Base-by-base conservation (phyloP, 139 green algal species). In the Chlorella sorokiniana region DNA sequence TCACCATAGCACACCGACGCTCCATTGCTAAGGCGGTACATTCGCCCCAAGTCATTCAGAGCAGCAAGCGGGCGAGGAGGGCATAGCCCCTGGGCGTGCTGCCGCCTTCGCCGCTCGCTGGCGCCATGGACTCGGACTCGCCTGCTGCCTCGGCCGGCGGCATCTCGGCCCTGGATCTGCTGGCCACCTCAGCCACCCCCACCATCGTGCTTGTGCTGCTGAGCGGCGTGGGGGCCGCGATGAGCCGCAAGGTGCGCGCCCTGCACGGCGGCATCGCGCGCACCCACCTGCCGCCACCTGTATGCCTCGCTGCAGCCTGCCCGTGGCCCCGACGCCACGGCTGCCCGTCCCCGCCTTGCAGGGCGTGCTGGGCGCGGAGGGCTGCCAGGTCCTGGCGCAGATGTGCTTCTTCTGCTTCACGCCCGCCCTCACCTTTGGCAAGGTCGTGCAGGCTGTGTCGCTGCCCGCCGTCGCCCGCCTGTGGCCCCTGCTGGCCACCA, bases 401-500 rank as follows among this genome's bases (percentile, higher is more conserved):
- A 29, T 78, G n/a, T 79, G 59, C 31, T 80, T 83, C 51, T 83
- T 69, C 56, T 23, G 83, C 9, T 88, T 76, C 45, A 82, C 56
- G 2, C 79, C 84, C 0, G 74, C 79, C 27, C 52, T 88, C 27
- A 86, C 75, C 3, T 84, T 84, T 52, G 31, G 25, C 44, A 86
- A 81, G 63, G 51, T 88, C 29, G 74, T 65, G 6, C 61, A 79
- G 22, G 51, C 79, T 1, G 56, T 88, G 25, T 78, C 23, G 41
- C 51, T 84, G 14, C 14, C 42, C 20, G 69, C 78, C 35, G 75
- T 88, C 37, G n/a, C 27, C 25, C 48, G 83, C 62, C 61, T 88
- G 18, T 85, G 80, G 79, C 84, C 84, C 22, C 72, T 88, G 11
- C 48, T 88, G 29, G 52, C 44, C 22, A 88, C 86, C 65, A 86